Evolutionary conservation across 306 rosid genomes (phyloP).

Genomic region (Urtica urens): DNA sequence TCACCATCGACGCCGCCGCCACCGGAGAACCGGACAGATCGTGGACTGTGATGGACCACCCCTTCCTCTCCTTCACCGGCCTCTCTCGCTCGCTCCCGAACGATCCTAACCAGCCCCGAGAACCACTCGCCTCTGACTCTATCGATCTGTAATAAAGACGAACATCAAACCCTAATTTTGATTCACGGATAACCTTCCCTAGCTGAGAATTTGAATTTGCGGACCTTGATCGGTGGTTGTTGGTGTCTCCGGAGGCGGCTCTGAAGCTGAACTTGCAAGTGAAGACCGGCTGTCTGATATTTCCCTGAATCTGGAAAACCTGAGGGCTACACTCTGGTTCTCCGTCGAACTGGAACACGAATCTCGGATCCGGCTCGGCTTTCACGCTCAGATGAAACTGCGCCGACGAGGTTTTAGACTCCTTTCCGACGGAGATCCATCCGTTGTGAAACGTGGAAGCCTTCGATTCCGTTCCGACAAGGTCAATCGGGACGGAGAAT

Average conservation of each 20-base stretch:
- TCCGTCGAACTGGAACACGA: slow-evolving; percentile 61
- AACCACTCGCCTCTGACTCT: slow-evolving; percentile 14
- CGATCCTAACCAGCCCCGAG: slow-evolving; percentile 22
- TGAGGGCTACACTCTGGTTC: slow-evolving; percentile 88
- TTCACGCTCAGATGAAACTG: slow-evolving; percentile 39
- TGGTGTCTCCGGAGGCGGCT: slow-evolving; percentile 17
- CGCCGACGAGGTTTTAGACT: slow-evolving; percentile 16
- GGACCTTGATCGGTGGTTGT: slow-evolving; percentile 16
- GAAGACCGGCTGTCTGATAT: slow-evolving; percentile 28
- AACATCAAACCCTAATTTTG: background rate
- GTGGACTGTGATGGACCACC: slow-evolving; percentile 42
- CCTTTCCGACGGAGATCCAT: slow-evolving; percentile 34
- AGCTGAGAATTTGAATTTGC: background rate
- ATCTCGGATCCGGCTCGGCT: slow-evolving; percentile 69
- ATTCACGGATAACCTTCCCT: background rate
- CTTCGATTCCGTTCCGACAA: slow-evolving; percentile 24
- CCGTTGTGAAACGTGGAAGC: slow-evolving; percentile 48
- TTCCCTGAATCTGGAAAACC: slow-evolving; percentile 63
- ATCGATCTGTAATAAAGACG: slow-evolving; percentile 14
- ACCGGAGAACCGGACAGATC: slow-evolving; percentile 44
- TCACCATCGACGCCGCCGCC: slow-evolving; percentile 39
- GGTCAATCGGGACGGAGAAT: slow-evolving; percentile 39
- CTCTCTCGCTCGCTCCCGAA: slow-evolving; percentile 13
- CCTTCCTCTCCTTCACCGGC: slow-evolving; percentile 27
- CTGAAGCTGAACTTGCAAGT: slow-evolving; percentile 37